A percentile compares a stretch with the other conserved stretches of the same genome.
phyloP scores from a whole-genome alignment of 2,329 filamentous ascomycete species.

The Lasiodiplodia sp. region DNA sequence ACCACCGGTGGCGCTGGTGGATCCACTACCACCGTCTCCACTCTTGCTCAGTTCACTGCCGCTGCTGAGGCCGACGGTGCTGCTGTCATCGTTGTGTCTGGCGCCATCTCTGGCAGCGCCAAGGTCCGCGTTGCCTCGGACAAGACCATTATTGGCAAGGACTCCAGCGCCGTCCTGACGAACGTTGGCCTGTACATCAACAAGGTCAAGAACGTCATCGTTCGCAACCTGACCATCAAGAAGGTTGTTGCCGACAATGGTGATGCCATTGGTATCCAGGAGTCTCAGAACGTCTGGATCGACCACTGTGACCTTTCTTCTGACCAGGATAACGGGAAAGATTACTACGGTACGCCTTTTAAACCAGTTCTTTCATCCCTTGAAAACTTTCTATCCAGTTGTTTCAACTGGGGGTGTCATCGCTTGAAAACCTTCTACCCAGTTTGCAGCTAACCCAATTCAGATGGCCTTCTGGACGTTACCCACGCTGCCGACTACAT shows the following conservation, averaged over 20 bases:
- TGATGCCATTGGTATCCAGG: constrained; percentile 61
- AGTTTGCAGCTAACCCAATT: too few species aligned
- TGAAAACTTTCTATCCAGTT: too few species aligned
- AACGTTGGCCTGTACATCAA: constrained; percentile 58
- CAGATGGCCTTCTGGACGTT: constrained; percentile 69
- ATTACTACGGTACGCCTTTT: constrained; percentile 59
- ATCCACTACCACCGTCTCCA: constrained; percentile 44
- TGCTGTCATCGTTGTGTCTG: constrained; percentile 57
- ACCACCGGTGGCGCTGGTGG: constrained; percentile 51
- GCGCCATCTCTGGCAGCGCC: constrained; percentile 52
- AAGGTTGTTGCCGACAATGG: constrained; percentile 57
- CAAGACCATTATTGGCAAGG: constrained; percentile 61
- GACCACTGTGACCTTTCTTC: constrained; percentile 72
- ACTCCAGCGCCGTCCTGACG: constrained; percentile 53
- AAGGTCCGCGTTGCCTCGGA: constrained; percentile 57
- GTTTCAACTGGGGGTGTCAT: too few species aligned
- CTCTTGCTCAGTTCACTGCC: constrained; percentile 49
- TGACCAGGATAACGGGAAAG: constrained; percentile 67
- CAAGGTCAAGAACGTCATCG: constrained; percentile 60
- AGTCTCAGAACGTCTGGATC: constrained; percentile 65
- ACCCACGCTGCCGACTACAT: constrained; percentile 70
- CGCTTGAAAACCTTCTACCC: too few species aligned
- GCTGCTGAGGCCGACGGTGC: constrained; percentile 54
- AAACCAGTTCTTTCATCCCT: too few species aligned
- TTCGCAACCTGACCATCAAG: constrained; percentile 63